Evolutionary conservation across 352 stramenopile species (phyloP), one percentile per base, ranked within the genome.

Genomic region (Aphanomyces cochlioides): DNA sequence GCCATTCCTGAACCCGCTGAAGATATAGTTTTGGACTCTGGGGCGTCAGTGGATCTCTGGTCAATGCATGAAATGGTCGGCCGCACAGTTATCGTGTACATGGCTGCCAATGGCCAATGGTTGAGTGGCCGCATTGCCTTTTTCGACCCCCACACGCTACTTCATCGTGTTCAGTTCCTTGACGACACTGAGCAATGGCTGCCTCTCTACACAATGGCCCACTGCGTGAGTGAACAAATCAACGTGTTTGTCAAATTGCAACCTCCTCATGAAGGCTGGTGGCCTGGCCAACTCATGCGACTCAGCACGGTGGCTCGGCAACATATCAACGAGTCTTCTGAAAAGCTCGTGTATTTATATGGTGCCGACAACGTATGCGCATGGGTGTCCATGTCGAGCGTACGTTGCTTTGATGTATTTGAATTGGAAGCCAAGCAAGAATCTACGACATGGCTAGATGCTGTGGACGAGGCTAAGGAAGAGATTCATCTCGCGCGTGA

Each of bases 201-300:
- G 8, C 88, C 86, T 37, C 70, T 95, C 13, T 92, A 90, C 58
- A 77, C 79, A 2, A 84, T 93, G 36, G 83, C 88, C 6, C 58
- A 92, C 36, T 77, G 90, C 3, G 79, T 93, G 41, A 84, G 84
- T 7, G 91, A 87, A 2, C 73, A 74, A 5, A 79, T 74, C 4
- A 82, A 93, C 66, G 59, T 93, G 21, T 87, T 90, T 54, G 83
- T 93, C 3, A 87, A 90, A 58, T 76, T 88, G 0, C 84, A 82
- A 13, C 17, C 15, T 45, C 48, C 84, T 15, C 73, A 83, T 34
- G 90, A 90, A 41, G 72, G 68, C 40, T 95, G 87, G 87, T 90
- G 84, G 81, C 88, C 88, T 10, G 83, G 78, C 0, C 83, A 94
- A 73, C 74, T 92, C 8, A 71, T 95, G 41, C 77, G 75, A 43